Evolutionary conservation across 2,329 filamentous ascomycete species (phyloP).

Genomic region (Aspergillus terreus): DNA sequence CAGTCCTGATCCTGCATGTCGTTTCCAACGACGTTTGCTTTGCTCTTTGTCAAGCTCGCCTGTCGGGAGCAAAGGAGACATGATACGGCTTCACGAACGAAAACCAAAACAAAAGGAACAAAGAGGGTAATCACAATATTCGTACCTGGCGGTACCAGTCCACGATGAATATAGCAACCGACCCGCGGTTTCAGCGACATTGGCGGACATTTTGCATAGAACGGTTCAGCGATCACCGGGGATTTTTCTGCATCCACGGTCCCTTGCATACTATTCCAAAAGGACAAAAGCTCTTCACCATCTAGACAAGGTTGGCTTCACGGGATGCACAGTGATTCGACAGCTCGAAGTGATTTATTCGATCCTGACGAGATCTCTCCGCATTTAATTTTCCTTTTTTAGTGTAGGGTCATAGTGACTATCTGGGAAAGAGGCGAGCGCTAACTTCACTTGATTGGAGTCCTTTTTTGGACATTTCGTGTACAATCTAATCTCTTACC

Average conservation of each 20-base stretch:
- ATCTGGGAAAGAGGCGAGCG: too few species aligned
- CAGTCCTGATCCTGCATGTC: constrained; percentile 12
- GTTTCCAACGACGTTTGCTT: neutral
- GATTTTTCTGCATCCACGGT: constrained; percentile 2
- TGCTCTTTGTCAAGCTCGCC: neutral
- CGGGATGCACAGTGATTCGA: too few species aligned
- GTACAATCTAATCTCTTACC: constrained; percentile 1
- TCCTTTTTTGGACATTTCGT: neutral
- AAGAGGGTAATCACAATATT: constrained; percentile 6
- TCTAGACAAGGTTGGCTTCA: constrained; percentile 12
- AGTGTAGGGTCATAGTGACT: neutral
- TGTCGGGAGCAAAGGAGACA: neutral
- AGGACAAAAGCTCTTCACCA: neutral
- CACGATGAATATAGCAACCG: constrained; percentile 10
- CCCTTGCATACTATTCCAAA: neutral
- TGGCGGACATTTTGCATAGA: constrained; percentile 20
- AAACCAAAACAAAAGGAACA: constrained; percentile 16
- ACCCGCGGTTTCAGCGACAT: constrained; percentile 6
- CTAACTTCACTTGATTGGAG: neutral
- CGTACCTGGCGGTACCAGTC: constrained; percentile 11
- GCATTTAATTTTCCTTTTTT: neutral
- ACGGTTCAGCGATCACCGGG: constrained; percentile 15
- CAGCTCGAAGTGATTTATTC: too few species aligned
- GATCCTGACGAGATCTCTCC: neutral
- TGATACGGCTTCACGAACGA: neutral